A percentile compares a stretch with the other conserved stretches of the same genome.
Conservation (phyloP, 2,329 filamentous ascomycete species). For the Aplosporella prunicola region DNA sequence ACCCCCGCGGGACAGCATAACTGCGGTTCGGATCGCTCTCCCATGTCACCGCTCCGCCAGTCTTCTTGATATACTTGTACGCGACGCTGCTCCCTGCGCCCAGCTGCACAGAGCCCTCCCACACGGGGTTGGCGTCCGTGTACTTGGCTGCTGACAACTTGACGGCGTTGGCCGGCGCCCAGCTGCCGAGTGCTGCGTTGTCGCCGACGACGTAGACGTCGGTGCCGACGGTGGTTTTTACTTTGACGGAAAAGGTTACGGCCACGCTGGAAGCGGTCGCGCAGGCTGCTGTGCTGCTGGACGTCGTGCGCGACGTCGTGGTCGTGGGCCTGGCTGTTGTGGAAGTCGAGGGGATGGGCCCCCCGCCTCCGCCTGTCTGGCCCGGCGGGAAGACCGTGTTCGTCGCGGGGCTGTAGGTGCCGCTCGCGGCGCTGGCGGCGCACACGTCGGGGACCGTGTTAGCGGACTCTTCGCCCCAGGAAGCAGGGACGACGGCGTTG, state of each 20-base stretch:
- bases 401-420: slow-evolving; percentile 32
- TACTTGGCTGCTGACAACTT: slow-evolving; percentile 35
- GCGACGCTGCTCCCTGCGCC: slow-evolving; percentile 33
- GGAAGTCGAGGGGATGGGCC: slow-evolving; percentile 21
- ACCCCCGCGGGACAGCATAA: slow-evolving; percentile 22
- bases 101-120: slow-evolving; percentile 35
- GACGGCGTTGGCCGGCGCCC: slow-evolving; percentile 32
- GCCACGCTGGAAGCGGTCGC: slow-evolving; percentile 22
- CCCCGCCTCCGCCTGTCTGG: slow-evolving; percentile 35
- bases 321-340: slow-evolving; percentile 13
- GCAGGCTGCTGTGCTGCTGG: slow-evolving; percentile 16
- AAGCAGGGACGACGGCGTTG: slow-evolving; percentile 5
- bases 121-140: slow-evolving; percentile 35
- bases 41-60: slow-evolving; percentile 37
- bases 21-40: slow-evolving; percentile 36
- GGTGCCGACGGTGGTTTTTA: slow-evolving; percentile 40
- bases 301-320: slow-evolving; percentile 13
- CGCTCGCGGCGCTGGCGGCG: slow-evolving; percentile 31
- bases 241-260: slow-evolving; percentile 40
- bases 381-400: slow-evolving; percentile 30
- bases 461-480: slow-evolving; percentile 5
- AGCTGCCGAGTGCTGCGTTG: slow-evolving; percentile 34
- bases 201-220: slow-evolving; percentile 39
- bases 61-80: slow-evolving; percentile 39
- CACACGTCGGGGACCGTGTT: slow-evolving; percentile 5